Conservation (phyloP, 208 protist genomes). For the Strigomonas galati region DNA sequence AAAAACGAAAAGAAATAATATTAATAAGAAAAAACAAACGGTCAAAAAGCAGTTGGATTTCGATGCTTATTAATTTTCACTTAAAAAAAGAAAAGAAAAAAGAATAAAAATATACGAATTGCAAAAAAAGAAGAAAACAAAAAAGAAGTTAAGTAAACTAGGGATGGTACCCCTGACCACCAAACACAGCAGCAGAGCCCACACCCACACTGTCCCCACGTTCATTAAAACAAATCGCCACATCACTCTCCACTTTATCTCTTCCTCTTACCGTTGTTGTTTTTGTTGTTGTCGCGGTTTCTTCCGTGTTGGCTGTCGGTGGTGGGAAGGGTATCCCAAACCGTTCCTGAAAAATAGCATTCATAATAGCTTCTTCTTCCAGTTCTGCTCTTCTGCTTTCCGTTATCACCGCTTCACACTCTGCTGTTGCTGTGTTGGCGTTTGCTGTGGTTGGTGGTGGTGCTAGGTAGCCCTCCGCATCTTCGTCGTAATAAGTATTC, state of each 20-base stretch:
- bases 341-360: constrained; percentile 62
- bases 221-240: constrained; percentile 76
- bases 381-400: too few relatives aligned
- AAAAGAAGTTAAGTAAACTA: not conserved
- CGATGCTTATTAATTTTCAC: not conserved
- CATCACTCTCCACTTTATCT: constrained; percentile 42
- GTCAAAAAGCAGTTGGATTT: not conserved
- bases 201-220: constrained; percentile 65
- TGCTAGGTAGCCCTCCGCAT: not conserved
- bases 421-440: not conserved
- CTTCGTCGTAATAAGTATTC: constrained; percentile 12
- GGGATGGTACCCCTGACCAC: constrained; percentile 71
- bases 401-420: constrained; percentile 13
- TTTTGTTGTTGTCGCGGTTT: constrained; percentile 10
- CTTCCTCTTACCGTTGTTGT: too few relatives aligned
- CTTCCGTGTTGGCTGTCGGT: not conserved
- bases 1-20: not conserved
- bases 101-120: not conserved
- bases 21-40: not conserved
- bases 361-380: constrained; percentile 50
- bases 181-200: constrained; percentile 59
- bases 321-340: constrained; percentile 21
- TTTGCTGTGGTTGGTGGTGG: too few relatives aligned
- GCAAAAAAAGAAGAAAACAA: not conserved
- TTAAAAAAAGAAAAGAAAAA: not conserved